phyloP scores from a whole-genome alignment of 192 early-diverging fungal species.

The Linnemannia zychae region DNA sequence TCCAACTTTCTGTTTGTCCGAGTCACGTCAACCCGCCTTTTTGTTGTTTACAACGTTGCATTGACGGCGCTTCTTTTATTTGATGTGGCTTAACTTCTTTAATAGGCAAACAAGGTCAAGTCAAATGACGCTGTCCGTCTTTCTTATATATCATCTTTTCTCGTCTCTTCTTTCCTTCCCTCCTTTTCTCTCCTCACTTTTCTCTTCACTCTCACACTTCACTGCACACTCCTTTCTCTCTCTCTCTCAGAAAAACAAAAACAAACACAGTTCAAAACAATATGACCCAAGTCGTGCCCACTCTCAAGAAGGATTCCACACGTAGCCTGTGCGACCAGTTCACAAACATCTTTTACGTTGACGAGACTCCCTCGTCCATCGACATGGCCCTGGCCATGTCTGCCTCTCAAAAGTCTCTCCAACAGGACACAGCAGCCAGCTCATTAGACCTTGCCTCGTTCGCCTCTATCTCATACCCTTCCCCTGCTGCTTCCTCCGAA shows the following conservation, averaged over 20 bases:
- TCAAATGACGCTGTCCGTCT: background rate
- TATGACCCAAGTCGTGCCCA: background rate
- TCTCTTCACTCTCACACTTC: background rate
- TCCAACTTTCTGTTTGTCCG: too few relatives aligned
- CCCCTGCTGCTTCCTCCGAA: slow-evolving; percentile 19
- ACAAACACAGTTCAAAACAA: background rate
- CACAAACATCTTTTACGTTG: slow-evolving; percentile 35
- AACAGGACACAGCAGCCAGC: too few relatives aligned
- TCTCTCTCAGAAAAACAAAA: background rate
- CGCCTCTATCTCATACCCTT: background rate
- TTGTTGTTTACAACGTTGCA: too few relatives aligned
- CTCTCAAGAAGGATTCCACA: slow-evolving; percentile 24
- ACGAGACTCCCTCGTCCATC: background rate
- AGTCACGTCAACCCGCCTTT: too few relatives aligned
- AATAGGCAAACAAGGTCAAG: too few relatives aligned
- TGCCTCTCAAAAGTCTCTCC: background rate
- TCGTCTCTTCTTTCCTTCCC: background rate
- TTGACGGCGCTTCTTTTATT: too few relatives aligned
- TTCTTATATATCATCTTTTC: background rate
- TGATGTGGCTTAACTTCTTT: too few relatives aligned
- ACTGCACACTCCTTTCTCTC: background rate
- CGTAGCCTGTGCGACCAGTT: slow-evolving; percentile 40
- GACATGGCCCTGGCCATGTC: background rate
- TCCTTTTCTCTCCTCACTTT: background rate
- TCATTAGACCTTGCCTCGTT: background rate